Evolutionary conservation across 1,139 yeast species (phyloP).

Genomic region (Sugiyamaella grinbergsii): DNA sequence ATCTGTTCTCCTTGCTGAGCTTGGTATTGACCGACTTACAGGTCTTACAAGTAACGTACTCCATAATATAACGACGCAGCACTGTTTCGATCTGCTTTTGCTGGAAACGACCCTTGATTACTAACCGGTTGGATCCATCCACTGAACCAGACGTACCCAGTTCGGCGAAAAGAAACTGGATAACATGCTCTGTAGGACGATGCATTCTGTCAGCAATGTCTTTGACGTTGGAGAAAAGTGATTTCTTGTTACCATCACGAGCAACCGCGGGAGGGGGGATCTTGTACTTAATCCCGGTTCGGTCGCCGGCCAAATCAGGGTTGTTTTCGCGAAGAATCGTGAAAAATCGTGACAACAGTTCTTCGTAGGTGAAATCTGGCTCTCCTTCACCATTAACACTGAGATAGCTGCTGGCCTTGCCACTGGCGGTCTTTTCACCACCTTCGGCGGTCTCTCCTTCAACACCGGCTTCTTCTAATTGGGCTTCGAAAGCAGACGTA

Average conservation of each 20-base stretch:
- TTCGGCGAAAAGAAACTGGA: constrained; percentile 96
- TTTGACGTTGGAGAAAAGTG: constrained; percentile 93
- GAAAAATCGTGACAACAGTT: constrained; percentile 81
- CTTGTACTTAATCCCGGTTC: constrained; percentile 88
- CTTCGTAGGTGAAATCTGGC: constrained; percentile 74
- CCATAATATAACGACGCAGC: constrained; percentile 92
- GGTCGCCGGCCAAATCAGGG: constrained; percentile 97
- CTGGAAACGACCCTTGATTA: constrained; percentile 96
- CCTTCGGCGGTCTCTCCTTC: constrained; percentile 43
- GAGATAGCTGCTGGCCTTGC: constrained; percentile 27
- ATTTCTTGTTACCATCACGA: constrained; percentile 97
- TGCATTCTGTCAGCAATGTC: constrained; percentile 92
- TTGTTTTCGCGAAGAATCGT: constrained; percentile 83
- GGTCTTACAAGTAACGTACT: constrained; percentile 97
- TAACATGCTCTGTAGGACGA: constrained; percentile 95
- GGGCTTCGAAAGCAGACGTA: constrained; percentile 80
- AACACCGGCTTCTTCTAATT: constrained; percentile 87
- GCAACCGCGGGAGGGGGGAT: constrained; percentile 97
- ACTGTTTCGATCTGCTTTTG: constrained; percentile 97
- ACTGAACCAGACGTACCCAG: constrained; percentile 99
- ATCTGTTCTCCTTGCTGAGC: constrained; percentile 94
- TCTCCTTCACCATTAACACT: constrained; percentile 42
- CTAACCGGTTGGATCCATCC: constrained; percentile 95
- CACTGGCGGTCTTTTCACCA: constrained; percentile 42
- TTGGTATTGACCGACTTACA: constrained; percentile 98